Percentiles rank a stretch among this genome's conserved stretches.
Evolutionary conservation across 2,329 filamentous ascomycete species (phyloP).

Genomic region (Fusarium veterinarium): DNA sequence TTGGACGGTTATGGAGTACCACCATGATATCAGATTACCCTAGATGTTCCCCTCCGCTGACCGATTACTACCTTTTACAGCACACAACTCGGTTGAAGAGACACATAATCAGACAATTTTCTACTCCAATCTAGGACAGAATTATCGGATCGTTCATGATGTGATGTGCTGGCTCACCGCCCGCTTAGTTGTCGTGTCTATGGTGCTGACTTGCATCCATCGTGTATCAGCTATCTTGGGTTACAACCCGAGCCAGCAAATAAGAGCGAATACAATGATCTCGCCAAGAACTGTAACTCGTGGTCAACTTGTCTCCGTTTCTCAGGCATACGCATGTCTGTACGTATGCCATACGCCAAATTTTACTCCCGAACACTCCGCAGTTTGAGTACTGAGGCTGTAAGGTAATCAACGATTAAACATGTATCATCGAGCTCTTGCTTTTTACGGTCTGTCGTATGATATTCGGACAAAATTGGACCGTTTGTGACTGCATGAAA

Average conservation of each 20-base stretch:
- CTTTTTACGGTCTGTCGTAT: constrained; percentile 1
- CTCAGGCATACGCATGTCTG: neutral
- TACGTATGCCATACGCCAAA: neutral
- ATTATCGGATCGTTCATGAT: neutral
- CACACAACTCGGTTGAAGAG: neutral
- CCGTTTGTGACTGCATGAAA: constrained; percentile 3
- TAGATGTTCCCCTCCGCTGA: neutral
- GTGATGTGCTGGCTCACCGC: constrained; percentile 2
- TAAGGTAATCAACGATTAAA: neutral
- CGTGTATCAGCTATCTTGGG: neutral
- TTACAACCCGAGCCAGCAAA: neutral
- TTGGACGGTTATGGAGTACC: neutral
- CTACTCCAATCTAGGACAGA: neutral
- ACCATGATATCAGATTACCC: neutral
- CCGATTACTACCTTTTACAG: neutral
- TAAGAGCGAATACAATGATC: neutral
- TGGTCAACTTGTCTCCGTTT: neutral
- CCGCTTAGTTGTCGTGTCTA: neutral
- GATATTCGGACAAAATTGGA: neutral
- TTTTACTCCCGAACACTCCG: neutral
- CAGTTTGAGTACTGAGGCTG: neutral
- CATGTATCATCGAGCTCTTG: neutral
- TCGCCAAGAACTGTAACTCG: neutral
- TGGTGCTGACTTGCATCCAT: constrained; percentile 6
- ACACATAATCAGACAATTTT: neutral